phyloP scores from a whole-genome alignment of 2,329 filamentous ascomycete genomes.

The Furcasterigmium sp. region DNA sequence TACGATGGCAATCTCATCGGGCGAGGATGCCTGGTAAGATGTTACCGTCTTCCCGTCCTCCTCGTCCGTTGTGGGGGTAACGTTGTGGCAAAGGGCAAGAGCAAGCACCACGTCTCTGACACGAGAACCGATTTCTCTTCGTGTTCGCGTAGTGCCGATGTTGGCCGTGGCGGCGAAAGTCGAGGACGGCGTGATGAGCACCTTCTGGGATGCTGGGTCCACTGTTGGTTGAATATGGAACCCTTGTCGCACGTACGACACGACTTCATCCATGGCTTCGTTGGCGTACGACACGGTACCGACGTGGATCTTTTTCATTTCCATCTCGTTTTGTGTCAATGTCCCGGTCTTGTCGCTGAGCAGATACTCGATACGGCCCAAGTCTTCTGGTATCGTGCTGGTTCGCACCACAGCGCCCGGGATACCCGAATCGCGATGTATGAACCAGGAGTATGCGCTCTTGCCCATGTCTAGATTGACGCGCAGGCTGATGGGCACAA shows the following conservation, averaged over 20 bases:
- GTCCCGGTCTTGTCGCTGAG: constrained; percentile 98
- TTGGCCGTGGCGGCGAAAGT: constrained; percentile 57
- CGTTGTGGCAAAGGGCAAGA: constrained; percentile 91
- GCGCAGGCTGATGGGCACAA: constrained; percentile 92
- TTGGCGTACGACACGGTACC: constrained; percentile 98
- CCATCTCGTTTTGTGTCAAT: constrained; percentile 96
- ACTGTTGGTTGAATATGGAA: constrained; percentile 55
- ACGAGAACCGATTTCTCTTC: constrained; percentile 87
- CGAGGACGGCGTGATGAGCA: constrained; percentile 72
- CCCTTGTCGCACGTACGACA: constrained; percentile 77
- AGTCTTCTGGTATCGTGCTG: constrained; percentile 93
- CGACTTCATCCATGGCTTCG: constrained; percentile 97
- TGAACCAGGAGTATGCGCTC: constrained; percentile 92
- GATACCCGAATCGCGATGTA: constrained; percentile 86
- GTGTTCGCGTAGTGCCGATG: constrained; percentile 68
- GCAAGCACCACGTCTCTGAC: constrained; percentile 92
- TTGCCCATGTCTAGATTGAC: constrained; percentile 98
- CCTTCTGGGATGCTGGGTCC: constrained; percentile 35
- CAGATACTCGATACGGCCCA: constrained; percentile 93
- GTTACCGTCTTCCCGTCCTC: constrained; percentile 71
- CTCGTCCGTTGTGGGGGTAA: constrained; percentile 85
- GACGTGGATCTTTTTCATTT: constrained; percentile 97
- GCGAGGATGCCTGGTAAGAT: constrained; percentile 93
- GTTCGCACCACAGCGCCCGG: constrained; percentile 90
- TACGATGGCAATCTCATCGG: constrained; percentile 97